Evolutionary conservation across 345 rosid species (phyloP).

Genomic region (Lepidium aucheri): DNA sequence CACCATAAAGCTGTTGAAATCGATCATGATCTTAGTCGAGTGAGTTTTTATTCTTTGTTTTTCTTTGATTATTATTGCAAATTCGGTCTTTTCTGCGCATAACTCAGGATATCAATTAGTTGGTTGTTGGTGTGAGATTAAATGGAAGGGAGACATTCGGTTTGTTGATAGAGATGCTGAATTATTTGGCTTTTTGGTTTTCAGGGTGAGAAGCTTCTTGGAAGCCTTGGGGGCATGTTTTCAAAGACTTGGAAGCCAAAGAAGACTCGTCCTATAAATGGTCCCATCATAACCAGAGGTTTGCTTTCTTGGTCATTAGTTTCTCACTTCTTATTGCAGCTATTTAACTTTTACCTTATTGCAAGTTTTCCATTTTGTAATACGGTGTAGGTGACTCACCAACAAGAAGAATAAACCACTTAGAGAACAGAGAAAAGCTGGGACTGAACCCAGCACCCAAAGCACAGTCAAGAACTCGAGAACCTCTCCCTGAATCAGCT

Average conservation of each 20-base stretch:
- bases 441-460: slow-evolving; percentile 55
- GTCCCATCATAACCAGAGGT: slow-evolving; percentile 72
- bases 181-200: slow-evolving; percentile 13
- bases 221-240: slow-evolving; percentile 90
- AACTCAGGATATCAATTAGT: neutral
- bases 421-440: slow-evolving; percentile 79
- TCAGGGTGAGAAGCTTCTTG: slow-evolving; percentile 96
- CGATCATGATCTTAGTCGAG: slow-evolving; percentile 92
- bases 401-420: slow-evolving; percentile 46
- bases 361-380: neutral
- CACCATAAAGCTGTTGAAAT: slow-evolving; percentile 63
- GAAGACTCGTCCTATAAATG: slow-evolving; percentile 57
- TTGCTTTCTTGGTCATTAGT: slow-evolving; percentile 10
- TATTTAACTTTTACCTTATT: neutral
- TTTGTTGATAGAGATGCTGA: neutral
- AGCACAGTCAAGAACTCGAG: slow-evolving; percentile 34
- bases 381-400: slow-evolving; percentile 44
- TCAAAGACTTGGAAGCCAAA: slow-evolving; percentile 93
- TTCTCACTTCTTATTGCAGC: neutral
- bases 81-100: neutral
- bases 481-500: slow-evolving; percentile 46
- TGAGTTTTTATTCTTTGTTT: slow-evolving; percentile 25
- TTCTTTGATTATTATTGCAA: neutral
- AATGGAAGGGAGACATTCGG: neutral
- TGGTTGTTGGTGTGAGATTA: neutral